Base-by-base conservation (phyloP, 257 asterid genomes). In the Apocynum venetum region DNA sequence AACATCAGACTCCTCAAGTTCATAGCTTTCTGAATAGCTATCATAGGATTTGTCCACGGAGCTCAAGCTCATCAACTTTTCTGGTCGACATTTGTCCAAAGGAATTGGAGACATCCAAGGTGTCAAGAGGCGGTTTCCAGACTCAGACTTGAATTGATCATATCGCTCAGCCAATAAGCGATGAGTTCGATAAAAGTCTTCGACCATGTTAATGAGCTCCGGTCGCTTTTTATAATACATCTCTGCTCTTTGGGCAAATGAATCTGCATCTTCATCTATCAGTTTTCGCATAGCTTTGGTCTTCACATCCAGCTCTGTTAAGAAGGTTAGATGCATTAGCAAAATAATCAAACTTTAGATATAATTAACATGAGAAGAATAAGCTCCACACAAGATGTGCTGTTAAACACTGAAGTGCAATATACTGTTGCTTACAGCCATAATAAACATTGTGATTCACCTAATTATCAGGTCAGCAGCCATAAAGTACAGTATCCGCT, bases 191-290 rank as follows among this genome's bases (percentile, higher is more conserved):
- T 94, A 90, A 73, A 92, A 89, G 5, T 91, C 98, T 48, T 89
- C 91, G 1, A 92, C 93, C 97, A 94, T 90, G 87, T 77, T 84
- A 3, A 92, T 82, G 41, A 94, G 96, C 85, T 92, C 92, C 0
- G 98, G 98, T 63, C 97, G 83, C 86, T 90, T 91, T 88, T 78
- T 86, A 89, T 90, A 92, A 83, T 89, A 94, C 97, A 94, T 92
- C 69, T 92, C 98, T 63, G 97, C 97, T 8, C 97, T 91, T 67
- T 91, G 93, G 8, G 97, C 91, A 20, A 92, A 92, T 3, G 98
- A 89, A 82, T 94, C 97, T 13, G 97, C 98, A 13, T 94, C 97
- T 76, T 85, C 93, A 70, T 92, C 97, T 15, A 94, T 82, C 73
- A 94, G 65, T 85, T 87, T 88, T 76, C 92, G 88, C 92, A 94